These are phyloP conservation scores for Leccinum sublutescens DNA, from an alignment of 768 basidiomycete genomes.

Conservation along the genomic window DNA sequence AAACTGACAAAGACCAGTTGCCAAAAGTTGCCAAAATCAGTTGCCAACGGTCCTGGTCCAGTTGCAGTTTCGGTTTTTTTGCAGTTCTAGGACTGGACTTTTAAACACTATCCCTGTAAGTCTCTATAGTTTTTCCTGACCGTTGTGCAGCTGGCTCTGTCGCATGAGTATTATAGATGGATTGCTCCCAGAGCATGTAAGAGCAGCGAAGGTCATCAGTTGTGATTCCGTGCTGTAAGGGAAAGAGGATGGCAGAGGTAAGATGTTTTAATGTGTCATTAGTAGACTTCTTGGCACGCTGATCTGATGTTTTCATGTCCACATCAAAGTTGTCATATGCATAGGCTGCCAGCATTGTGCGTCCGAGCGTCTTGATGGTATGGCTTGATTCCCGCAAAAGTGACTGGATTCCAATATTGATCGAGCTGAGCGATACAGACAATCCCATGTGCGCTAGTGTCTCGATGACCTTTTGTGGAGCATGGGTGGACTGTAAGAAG, in stretches of 20 bases:
- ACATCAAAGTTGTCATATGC: constrained; percentile 9
- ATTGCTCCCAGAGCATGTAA: neutral
- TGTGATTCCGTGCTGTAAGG: neutral
- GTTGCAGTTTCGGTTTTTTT: too few relatives aligned
- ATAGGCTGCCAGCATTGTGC: neutral
- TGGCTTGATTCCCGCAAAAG: neutral
- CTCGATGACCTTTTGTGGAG: constrained; percentile 1
- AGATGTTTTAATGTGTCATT: neutral
- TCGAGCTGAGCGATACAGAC: neutral
- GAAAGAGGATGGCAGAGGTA: neutral
- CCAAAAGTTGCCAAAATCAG: too few relatives aligned
- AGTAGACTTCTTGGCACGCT: neutral
- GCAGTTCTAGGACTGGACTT: too few relatives aligned
- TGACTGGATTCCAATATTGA: neutral
- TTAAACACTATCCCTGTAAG: neutral
- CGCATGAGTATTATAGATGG: neutral
- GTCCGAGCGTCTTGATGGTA: neutral
- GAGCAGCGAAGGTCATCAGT: neutral
- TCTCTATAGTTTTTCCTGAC: neutral
- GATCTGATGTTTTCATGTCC: neutral
- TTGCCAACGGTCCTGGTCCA: too few relatives aligned
- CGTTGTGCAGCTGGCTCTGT: too few relatives aligned
- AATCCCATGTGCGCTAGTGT: constrained; percentile 1
- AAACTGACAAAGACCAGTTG: too few relatives aligned
- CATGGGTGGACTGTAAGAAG: constrained; percentile 4